These are phyloP conservation scores for Penicillium sp. DNA, from an alignment of 2,329 filamentous ascomycete species.

Conservation along the genomic window DNA sequence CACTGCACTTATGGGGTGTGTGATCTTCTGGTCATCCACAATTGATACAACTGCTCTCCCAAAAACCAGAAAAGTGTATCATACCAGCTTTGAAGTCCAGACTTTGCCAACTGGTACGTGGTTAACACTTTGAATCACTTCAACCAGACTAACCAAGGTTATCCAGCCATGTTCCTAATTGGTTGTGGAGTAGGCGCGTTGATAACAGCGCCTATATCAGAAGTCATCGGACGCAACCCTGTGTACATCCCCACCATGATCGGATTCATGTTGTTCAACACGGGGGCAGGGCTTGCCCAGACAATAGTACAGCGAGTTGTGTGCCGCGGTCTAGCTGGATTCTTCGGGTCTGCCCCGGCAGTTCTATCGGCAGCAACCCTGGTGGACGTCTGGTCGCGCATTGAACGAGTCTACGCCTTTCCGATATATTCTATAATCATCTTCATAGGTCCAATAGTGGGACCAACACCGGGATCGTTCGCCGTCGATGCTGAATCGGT, in stretches of 20 bases:
- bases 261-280: constrained; percentile 49
- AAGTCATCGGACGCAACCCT: constrained; percentile 47
- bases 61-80: constrained; percentile 29
- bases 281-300: constrained; percentile 47
- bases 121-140: constrained; percentile 30
- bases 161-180: constrained; percentile 40
- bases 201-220: constrained; percentile 48
- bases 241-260: constrained; percentile 47
- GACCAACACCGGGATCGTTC: constrained; percentile 46
- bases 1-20: constrained; percentile 38
- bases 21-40: constrained; percentile 47
- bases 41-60: constrained; percentile 49
- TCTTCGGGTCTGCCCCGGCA: constrained; percentile 45
- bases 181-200: constrained; percentile 48
- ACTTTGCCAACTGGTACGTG: constrained; percentile 46
- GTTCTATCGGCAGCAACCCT: constrained; percentile 45
- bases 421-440: constrained; percentile 49
- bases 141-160: not conserved
- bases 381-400: constrained; percentile 45
- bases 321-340: constrained; percentile 50
- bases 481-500: constrained; percentile 37
- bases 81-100: constrained; percentile 19
- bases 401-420: constrained; percentile 49
- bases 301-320: constrained; percentile 48
- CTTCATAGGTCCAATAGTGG: constrained; percentile 33